Evolutionary conservation across 2,329 filamentous ascomycete species (phyloP), one percentile per base, ranked within the genome.

Genomic region (Colletotrichum scovillei): DNA sequence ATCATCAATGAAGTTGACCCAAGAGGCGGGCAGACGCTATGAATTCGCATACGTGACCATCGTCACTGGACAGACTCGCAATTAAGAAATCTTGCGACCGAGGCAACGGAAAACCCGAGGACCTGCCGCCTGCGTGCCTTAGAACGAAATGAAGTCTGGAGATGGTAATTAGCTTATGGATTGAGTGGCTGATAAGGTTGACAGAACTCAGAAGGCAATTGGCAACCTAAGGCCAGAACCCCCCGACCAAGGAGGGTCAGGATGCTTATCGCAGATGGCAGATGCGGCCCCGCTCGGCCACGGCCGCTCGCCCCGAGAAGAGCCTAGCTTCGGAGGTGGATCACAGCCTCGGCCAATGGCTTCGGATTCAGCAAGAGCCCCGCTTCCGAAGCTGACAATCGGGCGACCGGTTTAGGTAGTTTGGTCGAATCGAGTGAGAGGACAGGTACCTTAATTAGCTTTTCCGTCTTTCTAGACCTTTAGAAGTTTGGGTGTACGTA

Each of bases 221-320:
- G 30, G 24, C 60, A 32, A 24, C n/a, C n/a, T n/a, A n/a, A 32
- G 30, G 26, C 60, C 49, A 63, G 9, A 49, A n/a, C n/a, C 28
- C 59, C 59, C 28, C 42, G n/a, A 22, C 42, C 9, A 46, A 38
- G 16, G 7, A 19, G 22, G 26, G 24, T 19, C 52, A 42, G 53
- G 28, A 38, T 60, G 42, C 42, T 63, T 63, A 59, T 67, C 65
- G 19, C 22, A 35, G 26, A 35, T 32, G 9, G 56, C 28, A 60
- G 55, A 56, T 60, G 49, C 42, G 67, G 62, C 53, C 67, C 62
- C 67, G 16, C 52, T 58, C 30, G 28, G 53, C 24, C 32, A 67
- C 26, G 56, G 63, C 68, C 56, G 46, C 22, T 67, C 30, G 30
- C 46, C 11, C 68, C 56, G 14, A 67, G 56, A 67, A 60, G 24